These are phyloP conservation scores for Aureobasidium sp. DNA, from an alignment of 2,329 filamentous ascomycete genomes.

Conservation along the genomic window DNA sequence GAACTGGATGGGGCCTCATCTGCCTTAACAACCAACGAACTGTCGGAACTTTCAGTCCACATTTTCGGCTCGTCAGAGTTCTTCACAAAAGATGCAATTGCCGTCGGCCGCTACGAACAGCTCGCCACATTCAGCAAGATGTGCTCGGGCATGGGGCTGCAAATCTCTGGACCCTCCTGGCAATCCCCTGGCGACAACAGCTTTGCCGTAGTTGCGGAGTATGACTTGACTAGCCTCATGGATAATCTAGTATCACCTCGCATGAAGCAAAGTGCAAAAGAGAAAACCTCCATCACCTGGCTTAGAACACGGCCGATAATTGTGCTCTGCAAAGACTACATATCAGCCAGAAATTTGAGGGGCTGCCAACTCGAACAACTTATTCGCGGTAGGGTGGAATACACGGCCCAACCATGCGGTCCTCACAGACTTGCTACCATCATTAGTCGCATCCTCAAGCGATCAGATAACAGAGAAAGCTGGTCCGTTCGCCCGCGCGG, in stretches of 20 bases:
- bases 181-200: neutral
- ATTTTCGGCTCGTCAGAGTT: neutral
- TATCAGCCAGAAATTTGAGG: neutral
- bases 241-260: neutral
- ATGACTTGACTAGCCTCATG: neutral
- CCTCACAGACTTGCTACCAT: constrained; percentile 3
- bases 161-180: neutral
- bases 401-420: constrained; percentile 11
- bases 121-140: neutral
- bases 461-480: neutral
- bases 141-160: neutral
- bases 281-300: neutral
- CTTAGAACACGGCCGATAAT: constrained; percentile 2
- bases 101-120: neutral
- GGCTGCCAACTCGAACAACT: neutral
- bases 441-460: neutral
- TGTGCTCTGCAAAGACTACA: constrained; percentile 8
- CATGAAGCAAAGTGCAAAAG: neutral
- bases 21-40: neutral
- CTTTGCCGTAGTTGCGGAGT: neutral
- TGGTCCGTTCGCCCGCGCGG: neutral
- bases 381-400: neutral
- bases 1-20: neutral
- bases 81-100: too few species aligned
- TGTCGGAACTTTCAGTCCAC: neutral